Evolutionary conservation across 495 filamentous ascomycete genomes (phyloP).

Genomic region (Penicillium steckii): DNA sequence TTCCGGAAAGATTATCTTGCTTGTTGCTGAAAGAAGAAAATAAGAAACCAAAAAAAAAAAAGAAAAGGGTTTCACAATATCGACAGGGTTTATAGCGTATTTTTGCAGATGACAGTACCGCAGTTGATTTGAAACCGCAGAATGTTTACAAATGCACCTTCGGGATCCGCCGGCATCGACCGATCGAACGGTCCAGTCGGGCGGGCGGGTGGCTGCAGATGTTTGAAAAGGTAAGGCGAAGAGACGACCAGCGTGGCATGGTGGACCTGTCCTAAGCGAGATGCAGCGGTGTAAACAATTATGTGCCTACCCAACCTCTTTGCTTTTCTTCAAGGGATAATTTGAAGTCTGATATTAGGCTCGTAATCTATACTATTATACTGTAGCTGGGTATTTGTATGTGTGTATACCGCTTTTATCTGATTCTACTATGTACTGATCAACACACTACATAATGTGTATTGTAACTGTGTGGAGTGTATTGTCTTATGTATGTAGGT

Average conservation of each 20-base stretch:
- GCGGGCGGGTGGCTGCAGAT: constrained; percentile 24
- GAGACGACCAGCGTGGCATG: constrained; percentile 15
- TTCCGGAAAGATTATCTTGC: neutral
- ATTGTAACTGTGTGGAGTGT: too few species aligned
- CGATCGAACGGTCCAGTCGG: constrained; percentile 12
- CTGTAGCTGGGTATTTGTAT: too few species aligned
- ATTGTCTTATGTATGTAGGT: too few species aligned
- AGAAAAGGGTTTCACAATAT: neutral
- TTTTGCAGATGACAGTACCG: neutral
- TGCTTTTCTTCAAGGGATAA: neutral
- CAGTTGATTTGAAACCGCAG: neutral
- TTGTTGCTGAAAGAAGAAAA: neutral
- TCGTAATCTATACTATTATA: neutral
- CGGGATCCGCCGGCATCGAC: constrained; percentile 8
- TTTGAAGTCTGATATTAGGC: neutral
- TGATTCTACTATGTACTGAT: too few species aligned
- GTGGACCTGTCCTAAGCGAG: constrained; percentile 6
- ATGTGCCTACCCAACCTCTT: neutral
- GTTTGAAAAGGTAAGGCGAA: constrained; percentile 17
- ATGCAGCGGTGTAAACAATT: neutral
- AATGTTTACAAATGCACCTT: neutral
- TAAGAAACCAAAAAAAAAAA: neutral
- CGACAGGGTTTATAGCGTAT: too few species aligned
- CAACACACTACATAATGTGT: too few species aligned
- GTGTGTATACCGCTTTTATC: too few species aligned